A percentile compares a stretch with the other conserved stretches of the same genome.
Evolutionary conservation across 2,329 filamentous ascomycete species (phyloP).

Genomic region (Chrysosporium keratinophilum): DNA sequence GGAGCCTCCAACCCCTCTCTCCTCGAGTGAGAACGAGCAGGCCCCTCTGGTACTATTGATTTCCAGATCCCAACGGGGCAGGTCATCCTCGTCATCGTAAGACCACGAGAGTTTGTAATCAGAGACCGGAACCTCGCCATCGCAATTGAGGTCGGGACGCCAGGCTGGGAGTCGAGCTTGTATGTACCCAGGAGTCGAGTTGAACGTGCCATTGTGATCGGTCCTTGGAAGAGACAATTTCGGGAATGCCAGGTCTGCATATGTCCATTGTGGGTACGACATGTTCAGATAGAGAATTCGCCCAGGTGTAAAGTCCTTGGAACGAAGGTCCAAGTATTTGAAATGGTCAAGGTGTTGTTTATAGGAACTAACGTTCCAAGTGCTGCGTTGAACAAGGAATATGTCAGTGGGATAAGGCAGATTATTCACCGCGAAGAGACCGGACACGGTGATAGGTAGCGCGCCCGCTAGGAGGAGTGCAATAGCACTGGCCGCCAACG

Average conservation of each 20-base stretch:
- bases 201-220: slow-evolving; percentile 1
- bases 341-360: slow-evolving; percentile 2
- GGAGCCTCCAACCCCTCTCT: slow-evolving; percentile 4
- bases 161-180: slow-evolving; percentile 13
- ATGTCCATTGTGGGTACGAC: slow-evolving; percentile 27
- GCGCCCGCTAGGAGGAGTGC: slow-evolving; percentile 15
- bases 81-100: slow-evolving; percentile 11
- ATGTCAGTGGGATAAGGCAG: slow-evolving; percentile 8
- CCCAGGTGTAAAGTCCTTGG: slow-evolving; percentile 17
- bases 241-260: slow-evolving; percentile 23
- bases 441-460: slow-evolving; percentile 16
- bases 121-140: slow-evolving; percentile 7
- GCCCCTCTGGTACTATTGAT: slow-evolving; percentile 11
- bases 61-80: slow-evolving; percentile 12
- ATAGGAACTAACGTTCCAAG: slow-evolving; percentile 17
- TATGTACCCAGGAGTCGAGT: neutral
- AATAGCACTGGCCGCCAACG: slow-evolving; percentile 13
- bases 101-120: slow-evolving; percentile 1
- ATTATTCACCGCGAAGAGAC: slow-evolving; percentile 15
- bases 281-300: slow-evolving; percentile 23
- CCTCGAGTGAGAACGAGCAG: slow-evolving; percentile 4
- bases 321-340: slow-evolving; percentile 3
- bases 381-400: slow-evolving; percentile 5
- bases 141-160: slow-evolving; percentile 15
- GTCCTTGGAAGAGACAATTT: slow-evolving; percentile 4